A percentile compares a stretch with the other conserved stretches of the same genome.
phyloP scores from a whole-genome alignment of 2,329 filamentous ascomycete species.

The Epichloe hybrida region DNA sequence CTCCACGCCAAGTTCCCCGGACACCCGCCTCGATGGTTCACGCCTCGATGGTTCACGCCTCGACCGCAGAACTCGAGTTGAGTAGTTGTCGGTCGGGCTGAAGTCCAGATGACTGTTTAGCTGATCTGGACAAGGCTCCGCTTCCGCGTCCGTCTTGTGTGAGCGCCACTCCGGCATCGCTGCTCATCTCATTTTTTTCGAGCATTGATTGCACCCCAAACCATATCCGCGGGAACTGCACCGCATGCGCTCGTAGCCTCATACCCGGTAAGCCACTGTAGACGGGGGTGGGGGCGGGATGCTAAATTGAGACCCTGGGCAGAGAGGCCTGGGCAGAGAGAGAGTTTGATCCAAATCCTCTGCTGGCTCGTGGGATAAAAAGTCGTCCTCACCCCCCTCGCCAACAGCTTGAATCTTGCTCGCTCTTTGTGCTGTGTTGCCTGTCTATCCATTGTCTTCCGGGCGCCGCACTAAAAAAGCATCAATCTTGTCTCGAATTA shows the following conservation, averaged over 20 bases:
- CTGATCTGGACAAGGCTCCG: slow-evolving; percentile 1
- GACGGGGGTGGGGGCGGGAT: not conserved
- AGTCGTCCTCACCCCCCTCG: slow-evolving; percentile 1
- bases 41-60: not conserved
- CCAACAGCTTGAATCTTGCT: not conserved
- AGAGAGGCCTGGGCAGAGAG: not conserved
- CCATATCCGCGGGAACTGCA: not conserved
- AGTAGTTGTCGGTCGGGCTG: not conserved
- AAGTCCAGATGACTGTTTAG: not conserved
- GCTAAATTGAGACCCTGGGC: slow-evolving; percentile 1
- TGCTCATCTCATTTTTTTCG: not conserved
- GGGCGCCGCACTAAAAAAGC: not conserved
- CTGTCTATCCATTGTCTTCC: slow-evolving; percentile 3
- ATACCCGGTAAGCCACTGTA: not conserved
- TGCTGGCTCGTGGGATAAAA: slow-evolving; percentile 5
- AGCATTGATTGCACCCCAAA: not conserved
- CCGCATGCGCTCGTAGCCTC: not conserved
- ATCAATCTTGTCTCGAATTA: not conserved
- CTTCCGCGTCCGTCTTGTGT: not conserved
- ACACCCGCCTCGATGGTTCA: slow-evolving; percentile 9
- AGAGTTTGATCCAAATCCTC: slow-evolving; percentile 1
- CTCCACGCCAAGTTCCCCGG: slow-evolving; percentile 16
- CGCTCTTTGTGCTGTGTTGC: not conserved
- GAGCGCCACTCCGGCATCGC: slow-evolving; percentile 2
- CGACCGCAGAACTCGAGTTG: not conserved